These are phyloP conservation scores for Vitis riparia DNA, from an alignment of 164 flowering plant species.

Conservation along the genomic window DNA sequence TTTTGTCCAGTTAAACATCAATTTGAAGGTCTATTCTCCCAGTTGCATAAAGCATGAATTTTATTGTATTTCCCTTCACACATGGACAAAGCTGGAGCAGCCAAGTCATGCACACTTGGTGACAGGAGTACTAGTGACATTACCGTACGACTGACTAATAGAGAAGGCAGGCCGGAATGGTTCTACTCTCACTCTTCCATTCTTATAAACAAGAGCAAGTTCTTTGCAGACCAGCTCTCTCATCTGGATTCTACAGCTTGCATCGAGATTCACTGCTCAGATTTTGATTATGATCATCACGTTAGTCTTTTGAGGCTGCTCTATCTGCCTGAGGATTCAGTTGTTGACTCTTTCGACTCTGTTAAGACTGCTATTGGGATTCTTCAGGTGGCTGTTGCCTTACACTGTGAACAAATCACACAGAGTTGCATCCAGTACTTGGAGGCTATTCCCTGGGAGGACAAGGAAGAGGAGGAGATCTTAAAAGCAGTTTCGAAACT, in stretches of 20 bases:
- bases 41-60: constrained; percentile 36
- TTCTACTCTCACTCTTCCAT: constrained; percentile 49
- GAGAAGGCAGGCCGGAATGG: constrained; percentile 37
- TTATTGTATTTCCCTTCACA: constrained; percentile 11
- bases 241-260: constrained; percentile 15
- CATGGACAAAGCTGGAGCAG: constrained; percentile 36
- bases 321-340: constrained; percentile 32
- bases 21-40: neutral
- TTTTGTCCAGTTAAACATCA: constrained; percentile 1
- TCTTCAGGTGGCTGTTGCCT: constrained; percentile 40
- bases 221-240: constrained; percentile 38
- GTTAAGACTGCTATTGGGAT: constrained; percentile 50
- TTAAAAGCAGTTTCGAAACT: constrained; percentile 36
- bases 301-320: constrained; percentile 49
- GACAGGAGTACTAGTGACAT: constrained; percentile 43
- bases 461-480: constrained; percentile 60
- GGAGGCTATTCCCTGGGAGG: constrained; percentile 70
- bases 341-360: constrained; percentile 48
- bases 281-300: constrained; percentile 40
- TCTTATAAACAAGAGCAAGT: constrained; percentile 48
- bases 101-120: constrained; percentile 31
- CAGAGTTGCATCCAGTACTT: constrained; percentile 50
- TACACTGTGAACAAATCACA: constrained; percentile 46
- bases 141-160: constrained; percentile 37
- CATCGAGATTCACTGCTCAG: constrained; percentile 49